Evolutionary conservation across 768 basidiomycete genomes (phyloP), one percentile per base, ranked within the genome.

Genomic region (Pisolithus tinctorius): DNA sequence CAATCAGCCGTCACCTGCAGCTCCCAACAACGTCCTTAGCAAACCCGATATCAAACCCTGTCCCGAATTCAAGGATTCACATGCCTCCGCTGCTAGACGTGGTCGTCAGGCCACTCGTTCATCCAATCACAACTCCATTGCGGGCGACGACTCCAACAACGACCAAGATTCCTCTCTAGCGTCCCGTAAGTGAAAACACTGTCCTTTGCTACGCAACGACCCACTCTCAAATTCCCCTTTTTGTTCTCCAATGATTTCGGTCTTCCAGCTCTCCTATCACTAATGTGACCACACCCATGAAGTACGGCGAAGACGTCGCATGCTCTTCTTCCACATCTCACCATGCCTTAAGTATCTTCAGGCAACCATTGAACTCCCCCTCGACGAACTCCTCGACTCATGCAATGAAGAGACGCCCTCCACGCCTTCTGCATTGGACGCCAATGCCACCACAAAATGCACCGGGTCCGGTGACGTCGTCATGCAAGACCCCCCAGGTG

Each of bases 291-390:
- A 83, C 74, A 55, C 65, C 76, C 49, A 78, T 84, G 79, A 86
- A 81, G 60, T 90, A 90, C 65, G 88, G 86, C 49, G 88, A 90
- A 69, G 87, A 82, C 44, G 73, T 83, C 59, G 78, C 70, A 60
- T 69, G 72, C 43, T 16, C 43, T 55, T 67, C 71, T 17, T 62
- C 34, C 11, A 34, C 34, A 14, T 13, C 64, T 51, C 71, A 78
- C 23, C 77, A 81, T 51, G 69, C 74, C 31, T 79, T 88, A 60
- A 77, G 76, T 66, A 81, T 91, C 55, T 49, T 68, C 20, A 81
- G 88, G 10, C 90, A 0, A 91, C 90, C 39, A 89, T 91, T 61
- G 88, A 92, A 63, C 80, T 91, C 26, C 84, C 86, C 4, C 78
- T 92, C 16, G 88, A 93, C 57, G 88, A 93, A 55, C 75, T 92